Evolutionary conservation across 164 flowering plant species (phyloP).

Genomic region (Magnolia changhungtana): DNA sequence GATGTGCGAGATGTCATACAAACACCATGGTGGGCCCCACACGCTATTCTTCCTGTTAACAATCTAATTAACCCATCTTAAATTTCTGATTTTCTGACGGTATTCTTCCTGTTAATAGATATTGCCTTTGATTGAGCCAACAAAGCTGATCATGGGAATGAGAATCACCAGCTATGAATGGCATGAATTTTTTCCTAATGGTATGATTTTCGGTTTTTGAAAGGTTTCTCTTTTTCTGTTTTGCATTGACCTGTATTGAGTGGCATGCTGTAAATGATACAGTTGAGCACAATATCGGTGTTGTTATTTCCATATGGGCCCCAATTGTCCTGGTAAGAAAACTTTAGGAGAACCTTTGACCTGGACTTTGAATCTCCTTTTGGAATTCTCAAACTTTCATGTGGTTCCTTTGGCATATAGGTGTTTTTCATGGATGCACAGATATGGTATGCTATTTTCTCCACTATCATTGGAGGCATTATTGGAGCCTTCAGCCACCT

Average conservation of each 20-base stretch:
- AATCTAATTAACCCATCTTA: background rate
- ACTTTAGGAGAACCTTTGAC: background rate
- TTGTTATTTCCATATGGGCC: conserved; percentile 86
- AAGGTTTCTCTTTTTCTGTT: background rate
- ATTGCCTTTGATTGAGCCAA: conserved; percentile 73
- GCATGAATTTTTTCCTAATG: conserved; percentile 94
- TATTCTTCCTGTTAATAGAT: conserved; percentile 37
- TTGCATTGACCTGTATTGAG: conserved; percentile 13
- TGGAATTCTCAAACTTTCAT: background rate
- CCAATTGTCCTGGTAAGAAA: conserved; percentile 84
- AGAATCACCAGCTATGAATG: conserved; percentile 58
- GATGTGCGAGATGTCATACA: too few species aligned
- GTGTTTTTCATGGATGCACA: conserved; percentile 98
- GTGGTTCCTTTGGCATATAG: conserved; percentile 26
- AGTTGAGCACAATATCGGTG: conserved; percentile 71
- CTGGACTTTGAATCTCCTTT: conserved; percentile 1
- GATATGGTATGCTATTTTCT: conserved; percentile 97
- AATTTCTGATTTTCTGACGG: conserved; percentile 1
- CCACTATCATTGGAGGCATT: conserved; percentile 86
- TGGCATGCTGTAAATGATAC: conserved; percentile 25
- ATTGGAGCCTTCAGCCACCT: conserved; percentile 92
- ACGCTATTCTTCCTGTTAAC: too few species aligned
- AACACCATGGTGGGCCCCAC: too few species aligned
- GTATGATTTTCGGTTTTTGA: conserved; percentile 32
- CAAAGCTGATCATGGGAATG: conserved; percentile 63